phyloP scores from a whole-genome alignment of 164 flowering plant genomes.

The Buxus sempervirens region DNA sequence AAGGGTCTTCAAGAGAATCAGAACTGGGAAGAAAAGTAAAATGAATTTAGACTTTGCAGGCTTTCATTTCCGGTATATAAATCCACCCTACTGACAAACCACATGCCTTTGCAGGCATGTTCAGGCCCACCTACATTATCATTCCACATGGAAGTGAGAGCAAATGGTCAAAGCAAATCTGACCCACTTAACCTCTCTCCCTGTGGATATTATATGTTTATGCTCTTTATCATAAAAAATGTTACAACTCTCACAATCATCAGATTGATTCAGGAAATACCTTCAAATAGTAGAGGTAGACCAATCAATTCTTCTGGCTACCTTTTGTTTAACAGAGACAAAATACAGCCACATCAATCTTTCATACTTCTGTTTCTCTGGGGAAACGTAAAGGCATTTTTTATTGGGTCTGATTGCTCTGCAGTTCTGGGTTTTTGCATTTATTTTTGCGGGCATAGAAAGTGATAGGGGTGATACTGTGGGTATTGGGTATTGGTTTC shows the following conservation, averaged over 20 bases:
- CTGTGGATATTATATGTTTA: no score
- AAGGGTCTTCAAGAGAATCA: neutral
- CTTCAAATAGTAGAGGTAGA: neutral
- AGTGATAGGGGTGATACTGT: no score
- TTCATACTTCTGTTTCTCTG: neutral
- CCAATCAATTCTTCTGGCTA: slow-evolving; percentile 4
- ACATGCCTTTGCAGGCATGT: slow-evolving; percentile 40
- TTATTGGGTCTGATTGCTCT: neutral
- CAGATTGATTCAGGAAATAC: slow-evolving; percentile 5
- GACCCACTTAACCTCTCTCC: slow-evolving; percentile 9
- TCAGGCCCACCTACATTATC: slow-evolving; percentile 35
- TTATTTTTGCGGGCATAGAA: no score
- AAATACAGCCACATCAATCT: neutral
- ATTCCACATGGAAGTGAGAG: slow-evolving; percentile 31
- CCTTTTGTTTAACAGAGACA: slow-evolving; percentile 10
- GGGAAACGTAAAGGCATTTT: neutral
- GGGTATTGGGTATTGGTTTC: no score
- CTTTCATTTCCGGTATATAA: slow-evolving; percentile 27
- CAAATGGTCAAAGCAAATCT: slow-evolving; percentile 13
- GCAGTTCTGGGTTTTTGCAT: neutral
- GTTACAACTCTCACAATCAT: slow-evolving; percentile 11
- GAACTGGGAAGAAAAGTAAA: neutral
- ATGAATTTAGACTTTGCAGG: slow-evolving; percentile 11
- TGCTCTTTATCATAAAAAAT: neutral
- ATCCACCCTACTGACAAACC: slow-evolving; percentile 43